These are phyloP conservation scores for Amborella trichopoda DNA, from an alignment of 164 flowering plant genomes.

Conservation along the genomic window DNA sequence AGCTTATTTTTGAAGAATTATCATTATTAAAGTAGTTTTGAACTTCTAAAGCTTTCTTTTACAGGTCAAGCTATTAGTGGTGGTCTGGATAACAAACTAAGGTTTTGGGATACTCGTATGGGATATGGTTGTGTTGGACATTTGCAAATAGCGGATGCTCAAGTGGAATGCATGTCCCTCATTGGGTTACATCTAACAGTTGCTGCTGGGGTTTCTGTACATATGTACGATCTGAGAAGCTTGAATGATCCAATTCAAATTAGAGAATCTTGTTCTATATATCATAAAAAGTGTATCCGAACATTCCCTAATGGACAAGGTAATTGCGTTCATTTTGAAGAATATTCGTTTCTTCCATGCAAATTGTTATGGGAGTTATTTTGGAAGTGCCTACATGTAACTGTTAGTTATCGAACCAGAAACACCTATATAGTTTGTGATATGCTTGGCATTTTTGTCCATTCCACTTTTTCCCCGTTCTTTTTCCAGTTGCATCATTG, in stretches of 20 bases:
- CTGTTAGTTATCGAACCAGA: too few species aligned
- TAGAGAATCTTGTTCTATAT: constrained; percentile 23
- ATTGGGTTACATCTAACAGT: constrained; percentile 38
- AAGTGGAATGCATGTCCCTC: constrained; percentile 61
- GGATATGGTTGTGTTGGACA: constrained; percentile 8
- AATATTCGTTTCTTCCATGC: too few species aligned
- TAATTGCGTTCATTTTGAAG: too few species aligned
- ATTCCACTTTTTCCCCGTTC: too few species aligned
- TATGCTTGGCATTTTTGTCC: too few species aligned
- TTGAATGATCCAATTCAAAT: constrained; percentile 26
- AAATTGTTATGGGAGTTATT: too few species aligned
- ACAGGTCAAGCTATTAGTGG: constrained; percentile 52
- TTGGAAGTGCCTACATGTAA: too few species aligned
- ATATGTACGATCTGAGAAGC: constrained; percentile 61
- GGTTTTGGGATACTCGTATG: constrained; percentile 53
- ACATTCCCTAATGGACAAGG: constrained; percentile 53
- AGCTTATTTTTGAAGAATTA: too few species aligned
- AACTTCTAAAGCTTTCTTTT: too few species aligned
- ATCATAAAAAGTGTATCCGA: constrained; percentile 42
- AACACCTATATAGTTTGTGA: too few species aligned
- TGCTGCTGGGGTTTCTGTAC: constrained; percentile 41
- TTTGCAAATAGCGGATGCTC: constrained; percentile 18
- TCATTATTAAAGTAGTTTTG: too few species aligned
- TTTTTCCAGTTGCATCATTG: too few species aligned
- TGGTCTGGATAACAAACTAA: constrained; percentile 60